Percentiles rank a stretch among this genome's conserved stretches.
Evolutionary conservation across 441 rosid genomes (phyloP).

Genomic region (Brassica hybrid): DNA sequence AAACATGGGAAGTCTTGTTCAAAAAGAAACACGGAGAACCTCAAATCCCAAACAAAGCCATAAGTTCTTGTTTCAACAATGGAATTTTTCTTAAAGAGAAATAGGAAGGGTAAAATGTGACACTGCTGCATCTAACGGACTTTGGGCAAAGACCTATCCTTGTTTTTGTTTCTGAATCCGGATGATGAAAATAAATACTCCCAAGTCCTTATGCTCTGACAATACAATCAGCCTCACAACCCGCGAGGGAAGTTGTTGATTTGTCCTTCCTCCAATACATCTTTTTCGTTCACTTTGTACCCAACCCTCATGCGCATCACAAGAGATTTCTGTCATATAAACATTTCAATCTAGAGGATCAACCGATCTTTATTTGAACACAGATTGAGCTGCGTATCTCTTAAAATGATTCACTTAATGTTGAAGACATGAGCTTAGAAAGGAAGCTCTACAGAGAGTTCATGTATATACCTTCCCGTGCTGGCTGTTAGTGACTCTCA

Average conservation of each 20-base stretch:
- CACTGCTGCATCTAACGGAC: conserved; percentile 28
- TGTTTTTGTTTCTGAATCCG: neutral
- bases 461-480: conserved; percentile 80
- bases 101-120: neutral
- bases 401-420: neutral
- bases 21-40: conserved; percentile 27
- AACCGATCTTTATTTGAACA: neutral
- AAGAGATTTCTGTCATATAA: conserved; percentile 40
- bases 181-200: conserved; percentile 19
- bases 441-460: neutral
- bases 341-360: neutral
- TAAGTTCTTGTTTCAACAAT: conserved; percentile 23
- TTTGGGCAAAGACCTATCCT: conserved; percentile 8
- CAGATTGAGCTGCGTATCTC: conserved; percentile 10
- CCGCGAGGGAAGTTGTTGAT: conserved; percentile 84
- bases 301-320: conserved; percentile 95
- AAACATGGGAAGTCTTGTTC: conserved; percentile 30
- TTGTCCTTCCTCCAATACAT: conserved; percentile 91
- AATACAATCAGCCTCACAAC: conserved; percentile 55
- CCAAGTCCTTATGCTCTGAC: conserved; percentile 1
- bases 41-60: conserved; percentile 32
- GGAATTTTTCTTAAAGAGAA: neutral
- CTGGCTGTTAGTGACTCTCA: conserved; percentile 89
- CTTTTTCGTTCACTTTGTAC: conserved; percentile 77
- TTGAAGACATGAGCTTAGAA: neutral